Percentiles rank a stretch among this genome's conserved stretches.
Conservation (phyloP, 257 asterid species). For the Ilex asprella region DNA sequence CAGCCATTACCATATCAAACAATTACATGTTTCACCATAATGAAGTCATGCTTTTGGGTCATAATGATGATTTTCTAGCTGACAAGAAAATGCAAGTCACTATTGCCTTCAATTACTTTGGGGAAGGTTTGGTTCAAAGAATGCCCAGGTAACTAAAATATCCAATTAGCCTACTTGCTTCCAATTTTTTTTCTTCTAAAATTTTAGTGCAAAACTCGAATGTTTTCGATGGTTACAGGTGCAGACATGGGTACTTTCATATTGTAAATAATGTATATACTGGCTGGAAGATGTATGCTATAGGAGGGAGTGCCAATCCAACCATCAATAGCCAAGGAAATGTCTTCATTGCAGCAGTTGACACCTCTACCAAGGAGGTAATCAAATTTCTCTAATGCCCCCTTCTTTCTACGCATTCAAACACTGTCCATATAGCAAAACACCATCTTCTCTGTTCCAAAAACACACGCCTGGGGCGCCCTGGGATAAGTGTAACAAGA, state of each 20-base stretch:
- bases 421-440: too few species aligned
- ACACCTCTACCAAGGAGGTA: constrained; percentile 38
- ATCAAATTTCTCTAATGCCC: background rate
- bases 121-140: constrained; percentile 59
- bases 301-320: constrained; percentile 79
- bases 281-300: constrained; percentile 76
- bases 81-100: constrained; percentile 69
- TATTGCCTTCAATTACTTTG: constrained; percentile 65
- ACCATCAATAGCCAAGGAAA: constrained; percentile 79
- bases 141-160: constrained; percentile 48
- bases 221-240: constrained; percentile 23
- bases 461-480: too few species aligned
- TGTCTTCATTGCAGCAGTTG: constrained; percentile 52
- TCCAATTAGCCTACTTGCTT: background rate
- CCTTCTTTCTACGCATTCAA: too few species aligned
- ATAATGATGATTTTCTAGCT: constrained; percentile 42
- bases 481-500: too few species aligned
- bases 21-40: constrained; percentile 64
- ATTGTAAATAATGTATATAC: constrained; percentile 68
- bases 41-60: constrained; percentile 75
- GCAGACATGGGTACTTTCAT: constrained; percentile 71
- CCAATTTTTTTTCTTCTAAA: background rate
- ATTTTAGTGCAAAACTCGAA: constrained; percentile 1
- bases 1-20: constrained; percentile 53
- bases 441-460: too few species aligned